phyloP scores from a whole-genome alignment of 2,329 filamentous ascomycete genomes.

The Penicillium sp. region DNA sequence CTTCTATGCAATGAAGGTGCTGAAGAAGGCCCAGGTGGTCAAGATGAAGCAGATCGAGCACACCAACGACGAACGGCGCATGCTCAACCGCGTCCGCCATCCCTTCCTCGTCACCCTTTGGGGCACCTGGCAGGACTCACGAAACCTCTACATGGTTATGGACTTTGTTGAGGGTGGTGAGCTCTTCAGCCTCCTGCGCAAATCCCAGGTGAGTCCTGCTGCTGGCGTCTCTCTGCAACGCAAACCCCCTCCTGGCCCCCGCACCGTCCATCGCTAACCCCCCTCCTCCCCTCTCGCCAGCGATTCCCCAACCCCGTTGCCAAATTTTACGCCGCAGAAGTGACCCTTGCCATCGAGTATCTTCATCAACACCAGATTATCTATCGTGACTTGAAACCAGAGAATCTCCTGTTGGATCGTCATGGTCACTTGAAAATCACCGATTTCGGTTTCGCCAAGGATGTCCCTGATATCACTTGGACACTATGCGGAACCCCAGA shows the following conservation, averaged over 20 bases:
- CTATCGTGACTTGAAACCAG: slow-evolving; percentile 95
- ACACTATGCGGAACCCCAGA: slow-evolving; percentile 97
- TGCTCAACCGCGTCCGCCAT: slow-evolving; percentile 96
- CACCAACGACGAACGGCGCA: slow-evolving; percentile 94
- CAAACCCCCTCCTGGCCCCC: background rate
- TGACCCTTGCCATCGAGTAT: slow-evolving; percentile 93
- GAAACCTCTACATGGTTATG: slow-evolving; percentile 99
- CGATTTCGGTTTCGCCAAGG: slow-evolving; percentile 98
- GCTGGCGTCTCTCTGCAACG: background rate
- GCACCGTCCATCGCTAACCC: slow-evolving; percentile 15
- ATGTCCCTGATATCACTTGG: slow-evolving; percentile 98
- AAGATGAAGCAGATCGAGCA: slow-evolving; percentile 99
- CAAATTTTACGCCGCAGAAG: slow-evolving; percentile 98
- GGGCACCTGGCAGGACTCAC: slow-evolving; percentile 96
- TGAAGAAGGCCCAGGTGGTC: slow-evolving; percentile 98
- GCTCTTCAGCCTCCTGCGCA: slow-evolving; percentile 90
- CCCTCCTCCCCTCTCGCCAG: slow-evolving; percentile 52
- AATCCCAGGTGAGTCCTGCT: slow-evolving; percentile 73
- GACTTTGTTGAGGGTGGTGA: slow-evolving; percentile 99
- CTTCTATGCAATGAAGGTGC: slow-evolving; percentile 96
- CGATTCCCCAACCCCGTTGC: slow-evolving; percentile 98
- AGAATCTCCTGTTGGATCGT: slow-evolving; percentile 87
- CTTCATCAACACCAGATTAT: slow-evolving; percentile 95
- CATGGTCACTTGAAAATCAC: slow-evolving; percentile 97
- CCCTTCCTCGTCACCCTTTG: slow-evolving; percentile 97